Base-by-base conservation (phyloP, 768 basidiomycete species). In the Dentipellis fragilis region DNA sequence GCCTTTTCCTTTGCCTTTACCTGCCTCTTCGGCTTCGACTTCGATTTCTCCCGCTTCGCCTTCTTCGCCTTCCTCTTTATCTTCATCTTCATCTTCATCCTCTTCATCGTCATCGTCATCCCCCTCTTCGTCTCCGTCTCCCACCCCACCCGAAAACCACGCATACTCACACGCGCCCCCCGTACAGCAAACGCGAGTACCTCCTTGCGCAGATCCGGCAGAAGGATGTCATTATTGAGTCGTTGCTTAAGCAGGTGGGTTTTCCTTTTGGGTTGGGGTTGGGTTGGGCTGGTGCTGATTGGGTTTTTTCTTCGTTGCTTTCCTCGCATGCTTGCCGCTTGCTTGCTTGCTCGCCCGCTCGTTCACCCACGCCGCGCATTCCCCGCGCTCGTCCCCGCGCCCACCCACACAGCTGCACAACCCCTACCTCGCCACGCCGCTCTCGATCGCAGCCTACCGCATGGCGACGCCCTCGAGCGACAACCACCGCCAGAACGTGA, bases 221-320 rank as follows among this genome's bases (percentile, higher is more conserved):
- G 71, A 93, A 93, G 72, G 89, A 93, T 71, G 75, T 81, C 17
- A 85, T 92, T 62, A 92, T 93, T 61, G 87, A 90, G 59, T 86
- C 83, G 12, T 79, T 92, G 12, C 77, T 93, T 60, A 90, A 90
- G 66, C 88, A 91, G 74, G 88, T 84, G 36, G 12, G 75, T 67
- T 1, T 29, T 29, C 29, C 40, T 34, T 19, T 48, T 42, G 17
- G 12, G 16, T 38, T 51, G n/a, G n/a, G n/a, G 29, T 29, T 29
- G 29, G 29, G 6, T 29, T 3, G 29, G 29, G 29, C 29, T 29
- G 29, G 6, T 29, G 10, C 6, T 37, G 3, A 29, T 29, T 6
- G 29, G 6, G 29, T 29, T 40, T 40, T n/a, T n/a, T 40, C 39
- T 40, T n/a, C 39, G 39, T 40, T 10, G 39, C 10, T 10, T n/a